Evolutionary conservation across 352 stramenopile species (phyloP).

Genomic region (Albugo candida): DNA sequence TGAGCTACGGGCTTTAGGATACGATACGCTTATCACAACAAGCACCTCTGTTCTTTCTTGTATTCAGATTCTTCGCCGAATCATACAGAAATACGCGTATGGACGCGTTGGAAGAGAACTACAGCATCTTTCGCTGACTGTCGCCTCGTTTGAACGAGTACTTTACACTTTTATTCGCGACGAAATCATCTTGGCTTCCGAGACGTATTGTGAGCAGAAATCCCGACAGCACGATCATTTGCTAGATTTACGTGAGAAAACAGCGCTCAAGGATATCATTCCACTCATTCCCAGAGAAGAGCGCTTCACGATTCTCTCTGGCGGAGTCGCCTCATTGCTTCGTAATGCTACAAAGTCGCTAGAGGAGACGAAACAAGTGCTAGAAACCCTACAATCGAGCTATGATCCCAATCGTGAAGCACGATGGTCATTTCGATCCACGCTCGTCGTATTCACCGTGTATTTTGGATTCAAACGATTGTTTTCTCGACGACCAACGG

Average conservation of each 20-base stretch:
- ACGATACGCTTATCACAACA: constrained; percentile 49
- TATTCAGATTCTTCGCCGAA: constrained; percentile 59
- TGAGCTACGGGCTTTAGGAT: constrained; percentile 46
- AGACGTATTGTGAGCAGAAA: constrained; percentile 23
- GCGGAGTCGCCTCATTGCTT: constrained; percentile 55
- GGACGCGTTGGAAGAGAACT: constrained; percentile 61
- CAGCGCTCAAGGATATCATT: constrained; percentile 76
- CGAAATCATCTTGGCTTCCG: constrained; percentile 67
- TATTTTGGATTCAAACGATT: constrained; percentile 63
- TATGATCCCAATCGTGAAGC: constrained; percentile 74
- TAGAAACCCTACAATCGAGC: constrained; percentile 59
- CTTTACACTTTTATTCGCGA: constrained; percentile 80
- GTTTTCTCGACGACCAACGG: background rate
- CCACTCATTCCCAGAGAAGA: constrained; percentile 66
- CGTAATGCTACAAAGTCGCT: constrained; percentile 67
- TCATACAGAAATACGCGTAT: constrained; percentile 74
- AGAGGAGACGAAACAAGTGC: constrained; percentile 53
- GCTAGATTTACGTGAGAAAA: constrained; percentile 61
- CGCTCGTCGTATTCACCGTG: constrained; percentile 23
- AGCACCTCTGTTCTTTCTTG: constrained; percentile 54
- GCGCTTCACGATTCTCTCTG: constrained; percentile 62
- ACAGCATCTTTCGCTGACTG: constrained; percentile 70
- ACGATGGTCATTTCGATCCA: constrained; percentile 62
- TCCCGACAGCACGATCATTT: constrained; percentile 2
- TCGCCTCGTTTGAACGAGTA: constrained; percentile 66